phyloP scores from a whole-genome alignment of 495 filamentous ascomycete genomes.

The Aspergillus ellipticus region DNA sequence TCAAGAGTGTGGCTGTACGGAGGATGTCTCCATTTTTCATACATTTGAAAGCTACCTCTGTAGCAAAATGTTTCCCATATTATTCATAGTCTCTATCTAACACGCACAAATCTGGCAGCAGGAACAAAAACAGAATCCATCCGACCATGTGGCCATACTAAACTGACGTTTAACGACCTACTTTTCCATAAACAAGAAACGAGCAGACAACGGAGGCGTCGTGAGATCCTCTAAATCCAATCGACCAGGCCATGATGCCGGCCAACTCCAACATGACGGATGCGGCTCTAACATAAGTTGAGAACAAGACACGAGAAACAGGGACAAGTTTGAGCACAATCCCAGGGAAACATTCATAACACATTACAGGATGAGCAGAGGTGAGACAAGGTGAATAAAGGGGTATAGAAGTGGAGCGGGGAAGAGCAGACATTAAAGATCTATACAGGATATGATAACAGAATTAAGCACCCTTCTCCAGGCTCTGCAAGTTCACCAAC shows the following conservation, averaged over 20 bases:
- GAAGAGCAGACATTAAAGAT: constrained; percentile 5
- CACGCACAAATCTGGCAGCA: not conserved
- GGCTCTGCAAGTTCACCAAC: constrained; percentile 73
- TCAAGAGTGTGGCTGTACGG: no score
- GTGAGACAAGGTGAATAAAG: constrained; percentile 3
- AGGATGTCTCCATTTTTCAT: no score
- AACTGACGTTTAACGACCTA: not conserved
- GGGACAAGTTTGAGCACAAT: not conserved
- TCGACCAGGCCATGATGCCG: not conserved
- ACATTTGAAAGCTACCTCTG: no score
- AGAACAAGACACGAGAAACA: constrained; percentile 1
- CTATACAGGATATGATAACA: constrained; percentile 3
- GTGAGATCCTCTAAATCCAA: constrained; percentile 6
- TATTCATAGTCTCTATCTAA: not conserved
- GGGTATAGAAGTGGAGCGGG: not conserved
- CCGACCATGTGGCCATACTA: not conserved
- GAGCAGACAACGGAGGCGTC: constrained; percentile 2
- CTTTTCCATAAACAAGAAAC: not conserved
- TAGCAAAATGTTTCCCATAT: no score
- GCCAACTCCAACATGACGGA: not conserved
- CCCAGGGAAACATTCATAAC: constrained; percentile 3
- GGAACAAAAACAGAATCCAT: not conserved
- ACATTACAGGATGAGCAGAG: constrained; percentile 6
- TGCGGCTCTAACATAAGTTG: not conserved
- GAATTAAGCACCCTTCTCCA: constrained; percentile 54